These are phyloP conservation scores for Syzygium aromaticum DNA, from an alignment of 345 rosid genomes.

Conservation along the genomic window DNA sequence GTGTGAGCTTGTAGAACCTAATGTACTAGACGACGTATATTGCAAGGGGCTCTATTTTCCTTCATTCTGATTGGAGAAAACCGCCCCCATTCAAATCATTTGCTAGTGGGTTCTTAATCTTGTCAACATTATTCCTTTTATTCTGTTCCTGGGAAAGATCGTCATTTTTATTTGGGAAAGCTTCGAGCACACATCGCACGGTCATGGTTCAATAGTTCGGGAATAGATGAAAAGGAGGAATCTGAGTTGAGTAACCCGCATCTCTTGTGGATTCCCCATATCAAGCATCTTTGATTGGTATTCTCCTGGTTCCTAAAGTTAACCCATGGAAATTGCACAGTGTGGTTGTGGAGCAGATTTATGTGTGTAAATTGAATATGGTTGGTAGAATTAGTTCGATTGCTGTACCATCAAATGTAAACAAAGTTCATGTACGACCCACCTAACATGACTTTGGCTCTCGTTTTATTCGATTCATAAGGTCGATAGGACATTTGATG, in stretches of 20 bases:
- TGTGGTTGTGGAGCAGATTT: too few relatives aligned
- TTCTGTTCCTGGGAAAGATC: not conserved
- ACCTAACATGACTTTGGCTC: not conserved
- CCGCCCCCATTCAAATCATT: not conserved
- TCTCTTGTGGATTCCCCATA: not conserved
- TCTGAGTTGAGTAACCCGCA: not conserved
- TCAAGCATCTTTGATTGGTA: not conserved
- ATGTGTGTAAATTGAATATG: too few relatives aligned
- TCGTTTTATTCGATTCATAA: not conserved
- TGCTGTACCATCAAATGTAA: not conserved
- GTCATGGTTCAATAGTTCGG: not conserved
- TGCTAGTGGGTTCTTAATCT: not conserved
- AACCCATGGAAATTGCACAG: not conserved
- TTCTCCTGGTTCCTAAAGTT: not conserved
- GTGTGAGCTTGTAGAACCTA: too few relatives aligned
- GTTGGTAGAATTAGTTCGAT: not conserved
- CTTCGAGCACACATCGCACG: not conserved
- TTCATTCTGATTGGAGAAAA: not conserved
- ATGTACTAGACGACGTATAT: too few relatives aligned
- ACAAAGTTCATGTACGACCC: not conserved
- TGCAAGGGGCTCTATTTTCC: not conserved
- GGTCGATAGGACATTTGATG: not conserved
- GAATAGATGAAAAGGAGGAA: not conserved
- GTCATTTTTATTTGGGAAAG: not conserved
- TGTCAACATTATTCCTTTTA: not conserved